phyloP scores from a whole-genome alignment of 768 basidiomycete genomes.

The Cubamyces lactineus region DNA sequence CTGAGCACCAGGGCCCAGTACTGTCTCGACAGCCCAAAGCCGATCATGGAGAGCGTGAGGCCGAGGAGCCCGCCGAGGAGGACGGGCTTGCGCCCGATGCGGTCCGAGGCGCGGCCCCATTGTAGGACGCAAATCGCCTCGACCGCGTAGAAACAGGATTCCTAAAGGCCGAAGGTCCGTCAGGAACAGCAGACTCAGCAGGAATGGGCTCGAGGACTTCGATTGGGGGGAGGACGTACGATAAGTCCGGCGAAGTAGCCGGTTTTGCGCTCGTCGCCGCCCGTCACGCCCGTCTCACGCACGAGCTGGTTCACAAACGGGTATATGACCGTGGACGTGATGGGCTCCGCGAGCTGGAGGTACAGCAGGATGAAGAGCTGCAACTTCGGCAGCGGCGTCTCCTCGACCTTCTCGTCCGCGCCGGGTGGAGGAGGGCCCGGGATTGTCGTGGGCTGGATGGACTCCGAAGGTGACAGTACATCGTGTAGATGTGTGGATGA shows the following conservation, averaged over 20 bases:
- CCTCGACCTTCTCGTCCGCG: background rate
- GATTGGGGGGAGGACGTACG: too few relatives aligned
- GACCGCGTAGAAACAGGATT: constrained; percentile 36
- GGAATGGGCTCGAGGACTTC: too few relatives aligned
- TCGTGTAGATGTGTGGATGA: background rate
- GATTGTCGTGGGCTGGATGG: background rate
- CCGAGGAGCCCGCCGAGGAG: constrained; percentile 35
- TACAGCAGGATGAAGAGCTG: constrained; percentile 33
- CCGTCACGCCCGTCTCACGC: constrained; percentile 25
- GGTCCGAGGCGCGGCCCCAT: constrained; percentile 39
- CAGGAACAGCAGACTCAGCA: too few relatives aligned
- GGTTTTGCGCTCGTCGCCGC: constrained; percentile 30
- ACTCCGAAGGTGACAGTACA: background rate
- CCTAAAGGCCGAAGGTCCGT: too few relatives aligned
- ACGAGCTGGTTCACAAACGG: constrained; percentile 36
- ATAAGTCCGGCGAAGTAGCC: constrained; percentile 34
- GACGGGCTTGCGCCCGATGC: constrained; percentile 38
- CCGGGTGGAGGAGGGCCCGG: background rate
- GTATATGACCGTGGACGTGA: constrained; percentile 32
- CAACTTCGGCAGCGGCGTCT: constrained; percentile 31
- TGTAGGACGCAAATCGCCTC: constrained; percentile 34
- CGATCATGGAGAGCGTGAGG: constrained; percentile 32
- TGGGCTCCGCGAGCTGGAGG: constrained; percentile 33
- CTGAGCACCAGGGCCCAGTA: constrained; percentile 31
- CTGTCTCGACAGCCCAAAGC: constrained; percentile 37